Evolutionary conservation across 768 basidiomycete genomes (phyloP), one percentile per base, ranked within the genome.

Genomic region (Podaxis pistillaris): DNA sequence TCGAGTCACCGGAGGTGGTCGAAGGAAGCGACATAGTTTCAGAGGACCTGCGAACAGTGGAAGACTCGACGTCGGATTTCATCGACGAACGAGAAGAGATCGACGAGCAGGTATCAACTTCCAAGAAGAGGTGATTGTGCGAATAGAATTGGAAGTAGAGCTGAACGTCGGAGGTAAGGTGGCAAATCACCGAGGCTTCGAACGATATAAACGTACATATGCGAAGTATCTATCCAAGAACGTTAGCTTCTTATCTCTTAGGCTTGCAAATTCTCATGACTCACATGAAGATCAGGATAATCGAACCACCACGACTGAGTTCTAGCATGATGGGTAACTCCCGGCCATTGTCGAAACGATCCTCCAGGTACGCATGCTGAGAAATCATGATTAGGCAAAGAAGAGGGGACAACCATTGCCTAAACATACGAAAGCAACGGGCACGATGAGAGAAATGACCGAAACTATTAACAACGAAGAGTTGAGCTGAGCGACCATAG

Each of bases 401-500:
- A 17, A 62, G 63, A 61, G 67, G 63, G 11, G 64, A 64, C 49
- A 62, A 68, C 38, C 67, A 67, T 62, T 30, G 63, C 5, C 2
- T 37, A 1, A 49, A 74, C 79, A 66, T 66, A 77, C 76, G 62
- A 86, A 89, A 2, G 87, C 88, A 3, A 85, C 81, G 1, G 88
- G 89, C 15, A 90, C 75, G 24, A 89, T 81, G 33, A 90, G 79
- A 2, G 87, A 87, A 26, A 86, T 86, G 49, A 90, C 89, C 58
- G 87, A 85, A 47, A 90, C 78, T n/a, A 83, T 86, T 64, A 90
- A 70, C 63, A 90, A 75, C 0, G 87, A 85, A 1, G 86, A 86
- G 63, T 89, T 88, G 44, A 88, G 74, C 68, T 90, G 87, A 8
- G 85, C 81, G 3, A 83, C 81, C 71, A 83, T 83, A 6, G 80